Evolutionary conservation across 2,329 filamentous ascomycete species (phyloP).

Genomic region (Penicillium sp.): DNA sequence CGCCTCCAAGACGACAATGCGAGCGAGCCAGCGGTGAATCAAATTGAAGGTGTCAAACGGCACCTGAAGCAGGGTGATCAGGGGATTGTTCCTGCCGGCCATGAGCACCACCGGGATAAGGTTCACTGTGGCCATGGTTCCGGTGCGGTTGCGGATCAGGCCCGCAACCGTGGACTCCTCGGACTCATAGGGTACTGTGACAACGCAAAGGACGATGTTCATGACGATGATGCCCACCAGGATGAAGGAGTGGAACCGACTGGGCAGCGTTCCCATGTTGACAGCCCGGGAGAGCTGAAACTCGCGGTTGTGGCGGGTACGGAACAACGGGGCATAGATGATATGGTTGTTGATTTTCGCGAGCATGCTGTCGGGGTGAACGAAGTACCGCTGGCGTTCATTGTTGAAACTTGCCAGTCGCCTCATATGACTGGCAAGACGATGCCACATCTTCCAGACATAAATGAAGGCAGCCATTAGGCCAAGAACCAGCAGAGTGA

Average conservation of each 20-base stretch:
- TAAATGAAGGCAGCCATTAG: slow-evolving; percentile 55
- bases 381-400: slow-evolving; percentile 71
- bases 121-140: slow-evolving; percentile 38
- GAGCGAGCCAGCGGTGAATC: slow-evolving; percentile 69
- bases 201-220: slow-evolving; percentile 45
- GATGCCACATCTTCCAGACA: slow-evolving; percentile 62
- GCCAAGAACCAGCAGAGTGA: slow-evolving; percentile 50
- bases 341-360: slow-evolving; percentile 63
- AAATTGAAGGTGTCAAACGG: slow-evolving; percentile 44
- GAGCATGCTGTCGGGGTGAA: slow-evolving; percentile 48
- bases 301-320: slow-evolving; percentile 39
- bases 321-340: slow-evolving; percentile 41
- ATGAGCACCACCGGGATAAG: slow-evolving; percentile 38
- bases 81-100: slow-evolving; percentile 38
- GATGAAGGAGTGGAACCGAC: slow-evolving; percentile 39
- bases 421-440: slow-evolving; percentile 58
- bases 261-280: slow-evolving; percentile 41
- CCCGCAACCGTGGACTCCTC: slow-evolving; percentile 28
- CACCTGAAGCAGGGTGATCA: slow-evolving; percentile 36
- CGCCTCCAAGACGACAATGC: slow-evolving; percentile 60
- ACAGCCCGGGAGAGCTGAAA: slow-evolving; percentile 37
- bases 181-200: slow-evolving; percentile 36
- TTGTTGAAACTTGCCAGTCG: slow-evolving; percentile 67
- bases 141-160: slow-evolving; percentile 38
- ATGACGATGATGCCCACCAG: slow-evolving; percentile 35